A percentile compares a stretch with the other conserved stretches of the same genome.
These are phyloP conservation scores for Gracilaria gracilis DNA, from an alignment of 23 red algal species.

Conservation along the genomic window DNA sequence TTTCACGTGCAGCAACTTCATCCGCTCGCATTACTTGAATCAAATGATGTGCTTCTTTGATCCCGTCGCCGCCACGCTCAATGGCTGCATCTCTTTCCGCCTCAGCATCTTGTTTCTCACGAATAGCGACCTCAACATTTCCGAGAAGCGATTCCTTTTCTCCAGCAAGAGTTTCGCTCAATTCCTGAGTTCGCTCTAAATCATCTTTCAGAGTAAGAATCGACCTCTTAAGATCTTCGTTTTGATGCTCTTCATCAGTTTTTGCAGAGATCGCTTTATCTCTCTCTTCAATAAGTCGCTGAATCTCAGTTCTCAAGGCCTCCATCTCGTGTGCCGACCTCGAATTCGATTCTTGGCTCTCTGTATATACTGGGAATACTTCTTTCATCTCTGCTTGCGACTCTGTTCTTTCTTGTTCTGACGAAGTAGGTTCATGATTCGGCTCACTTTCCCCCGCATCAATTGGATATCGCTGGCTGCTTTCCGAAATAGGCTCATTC, in stretches of 20 bases:
- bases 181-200: constrained; percentile 8
- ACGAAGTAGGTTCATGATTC: neutral
- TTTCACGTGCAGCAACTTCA: constrained; percentile 15
- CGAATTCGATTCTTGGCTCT: neutral
- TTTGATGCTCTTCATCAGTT: neutral
- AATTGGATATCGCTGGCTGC: neutral
- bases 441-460: neutral
- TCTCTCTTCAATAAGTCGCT: constrained; percentile 33
- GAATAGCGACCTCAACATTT: constrained; percentile 1
- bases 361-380: neutral
- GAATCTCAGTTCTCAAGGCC: constrained; percentile 7
- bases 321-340: neutral
- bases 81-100: constrained; percentile 57
- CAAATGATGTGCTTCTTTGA: constrained; percentile 37
- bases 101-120: constrained; percentile 31
- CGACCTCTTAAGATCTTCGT: constrained; percentile 26
- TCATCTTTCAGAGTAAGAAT: constrained; percentile 39
- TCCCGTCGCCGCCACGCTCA: constrained; percentile 51
- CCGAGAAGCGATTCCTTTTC: constrained; percentile 8
- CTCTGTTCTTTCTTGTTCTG: neutral
- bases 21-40: constrained; percentile 39
- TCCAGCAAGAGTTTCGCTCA: neutral
- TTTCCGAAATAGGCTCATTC: neutral
- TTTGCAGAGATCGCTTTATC: neutral
- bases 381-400: neutral